These are phyloP conservation scores for Irpex sp. DNA, from an alignment of 1,284 basidiomycete species.

Conservation along the genomic window DNA sequence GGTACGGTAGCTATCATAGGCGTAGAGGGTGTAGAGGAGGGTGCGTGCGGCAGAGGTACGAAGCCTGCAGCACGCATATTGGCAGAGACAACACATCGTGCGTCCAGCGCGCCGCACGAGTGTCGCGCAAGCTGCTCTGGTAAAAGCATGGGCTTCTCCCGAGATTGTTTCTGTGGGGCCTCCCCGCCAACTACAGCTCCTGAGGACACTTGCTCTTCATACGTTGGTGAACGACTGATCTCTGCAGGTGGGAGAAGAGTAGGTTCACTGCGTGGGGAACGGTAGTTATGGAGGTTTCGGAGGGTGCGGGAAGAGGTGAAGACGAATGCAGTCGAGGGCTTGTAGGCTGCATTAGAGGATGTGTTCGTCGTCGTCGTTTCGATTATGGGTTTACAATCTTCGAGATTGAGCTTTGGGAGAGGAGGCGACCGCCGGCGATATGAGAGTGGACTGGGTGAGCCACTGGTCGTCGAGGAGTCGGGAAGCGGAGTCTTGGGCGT, in stretches of 20 bases:
- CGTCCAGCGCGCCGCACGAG: slow-evolving; percentile 26
- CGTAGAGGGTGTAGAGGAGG: slow-evolving; percentile 1
- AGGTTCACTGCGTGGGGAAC: slow-evolving; percentile 3
- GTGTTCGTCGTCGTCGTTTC: slow-evolving; percentile 31
- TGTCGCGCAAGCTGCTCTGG: slow-evolving; percentile 24
- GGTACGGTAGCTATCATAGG: slow-evolving; percentile 5
- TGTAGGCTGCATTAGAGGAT: slow-evolving; percentile 51
- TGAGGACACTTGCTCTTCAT: not conserved
- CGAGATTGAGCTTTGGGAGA: slow-evolving; percentile 25
- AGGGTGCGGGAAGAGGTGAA: slow-evolving; percentile 27
- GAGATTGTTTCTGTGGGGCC: not conserved
- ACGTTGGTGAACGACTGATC: not conserved
- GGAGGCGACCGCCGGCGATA: slow-evolving; percentile 18
- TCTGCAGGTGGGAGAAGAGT: slow-evolving; percentile 1
- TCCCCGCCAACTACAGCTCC: not conserved
- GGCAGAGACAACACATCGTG: slow-evolving; percentile 26
- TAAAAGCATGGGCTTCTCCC: slow-evolving; percentile 17
- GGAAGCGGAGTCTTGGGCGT: not conserved
- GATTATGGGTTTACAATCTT: slow-evolving; percentile 22
- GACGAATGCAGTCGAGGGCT: slow-evolving; percentile 22
- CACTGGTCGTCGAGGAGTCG: not conserved
- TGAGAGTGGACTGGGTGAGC: not conserved
- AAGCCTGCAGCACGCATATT: slow-evolving; percentile 31
- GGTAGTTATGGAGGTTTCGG: slow-evolving; percentile 16
- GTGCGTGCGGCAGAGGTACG: slow-evolving; percentile 22